Percentiles rank a stretch among this genome's conserved stretches.
These are phyloP conservation scores for Clavispora asparagi DNA, from an alignment of 805 yeast genomes.

Conservation along the genomic window DNA sequence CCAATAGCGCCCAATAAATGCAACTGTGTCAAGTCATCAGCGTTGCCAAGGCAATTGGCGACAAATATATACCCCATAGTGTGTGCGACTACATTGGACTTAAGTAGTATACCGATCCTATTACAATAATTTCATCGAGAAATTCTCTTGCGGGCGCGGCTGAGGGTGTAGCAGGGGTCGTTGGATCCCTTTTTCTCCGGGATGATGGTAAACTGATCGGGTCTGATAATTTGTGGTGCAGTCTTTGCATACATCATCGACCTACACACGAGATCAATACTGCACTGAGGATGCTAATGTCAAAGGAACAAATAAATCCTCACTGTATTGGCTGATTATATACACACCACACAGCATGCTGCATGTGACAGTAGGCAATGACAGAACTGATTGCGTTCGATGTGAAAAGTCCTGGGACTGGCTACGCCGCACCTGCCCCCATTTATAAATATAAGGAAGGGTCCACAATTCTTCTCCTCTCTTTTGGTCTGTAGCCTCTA, in stretches of 20 bases:
- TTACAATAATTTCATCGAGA: no score
- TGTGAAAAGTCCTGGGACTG: neutral
- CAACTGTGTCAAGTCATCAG: neutral
- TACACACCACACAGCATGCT: neutral
- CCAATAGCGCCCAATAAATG: neutral
- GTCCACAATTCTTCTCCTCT: neutral
- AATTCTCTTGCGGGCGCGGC: no score
- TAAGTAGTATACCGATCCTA: no score
- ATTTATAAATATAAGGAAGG: neutral
- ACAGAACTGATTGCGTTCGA: neutral
- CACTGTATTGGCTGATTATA: neutral
- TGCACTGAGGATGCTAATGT: neutral
- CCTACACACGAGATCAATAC: neutral
- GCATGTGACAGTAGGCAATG: neutral
- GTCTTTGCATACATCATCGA: neutral
- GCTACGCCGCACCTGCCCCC: neutral
- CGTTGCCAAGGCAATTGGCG: neutral
- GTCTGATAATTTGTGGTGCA: slow-evolving; percentile 1
- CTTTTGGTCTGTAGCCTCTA: neutral
- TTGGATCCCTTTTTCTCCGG: neutral
- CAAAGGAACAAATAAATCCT: neutral
- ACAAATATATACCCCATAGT: no score
- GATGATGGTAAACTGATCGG: neutral
- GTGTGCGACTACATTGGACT: no score
- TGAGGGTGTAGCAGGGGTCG: no score